phyloP scores from a whole-genome alignment of 208 protist genomes.

The Leishmania tarentolae region DNA sequence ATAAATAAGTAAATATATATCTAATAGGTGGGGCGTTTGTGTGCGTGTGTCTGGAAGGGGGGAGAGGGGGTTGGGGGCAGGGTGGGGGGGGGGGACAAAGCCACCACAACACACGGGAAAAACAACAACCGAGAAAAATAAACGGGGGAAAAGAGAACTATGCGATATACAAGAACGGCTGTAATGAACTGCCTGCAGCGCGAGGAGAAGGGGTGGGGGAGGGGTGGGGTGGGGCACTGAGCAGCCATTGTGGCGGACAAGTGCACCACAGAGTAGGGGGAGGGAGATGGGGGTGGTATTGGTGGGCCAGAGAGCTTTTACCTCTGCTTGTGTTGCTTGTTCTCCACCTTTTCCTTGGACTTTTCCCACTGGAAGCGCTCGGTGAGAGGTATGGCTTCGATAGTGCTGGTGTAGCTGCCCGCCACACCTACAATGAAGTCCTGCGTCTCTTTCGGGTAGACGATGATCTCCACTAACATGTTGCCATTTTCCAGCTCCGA shows the following conservation, averaged over 20 bases:
- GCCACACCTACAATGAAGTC: conserved; percentile 73
- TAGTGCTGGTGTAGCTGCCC: conserved; percentile 75
- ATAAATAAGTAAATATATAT: neutral
- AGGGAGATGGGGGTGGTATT: neutral
- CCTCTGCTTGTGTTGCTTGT: conserved; percentile 18
- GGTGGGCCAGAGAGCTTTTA: neutral
- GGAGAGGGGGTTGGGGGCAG: neutral
- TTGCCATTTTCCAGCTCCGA: conserved; percentile 62
- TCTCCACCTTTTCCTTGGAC: conserved; percentile 41
- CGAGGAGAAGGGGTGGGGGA: neutral
- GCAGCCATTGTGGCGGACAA: neutral
- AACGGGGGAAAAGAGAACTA: neutral
- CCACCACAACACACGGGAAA: neutral
- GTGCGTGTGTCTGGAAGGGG: neutral
- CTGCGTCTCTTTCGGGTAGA: conserved; percentile 74
- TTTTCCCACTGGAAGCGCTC: conserved; percentile 69
- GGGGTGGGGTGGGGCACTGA: neutral
- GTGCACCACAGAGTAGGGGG: neutral
- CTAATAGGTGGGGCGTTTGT: neutral
- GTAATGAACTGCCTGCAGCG: neutral
- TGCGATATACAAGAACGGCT: conserved; percentile 7
- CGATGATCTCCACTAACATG: conserved; percentile 62
- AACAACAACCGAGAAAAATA: neutral
- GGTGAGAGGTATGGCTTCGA: conserved; percentile 54
- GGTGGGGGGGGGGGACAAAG: neutral